Base-by-base conservation (phyloP, 768 basidiomycete genomes). In the Psilocybe cyanescens region DNA sequence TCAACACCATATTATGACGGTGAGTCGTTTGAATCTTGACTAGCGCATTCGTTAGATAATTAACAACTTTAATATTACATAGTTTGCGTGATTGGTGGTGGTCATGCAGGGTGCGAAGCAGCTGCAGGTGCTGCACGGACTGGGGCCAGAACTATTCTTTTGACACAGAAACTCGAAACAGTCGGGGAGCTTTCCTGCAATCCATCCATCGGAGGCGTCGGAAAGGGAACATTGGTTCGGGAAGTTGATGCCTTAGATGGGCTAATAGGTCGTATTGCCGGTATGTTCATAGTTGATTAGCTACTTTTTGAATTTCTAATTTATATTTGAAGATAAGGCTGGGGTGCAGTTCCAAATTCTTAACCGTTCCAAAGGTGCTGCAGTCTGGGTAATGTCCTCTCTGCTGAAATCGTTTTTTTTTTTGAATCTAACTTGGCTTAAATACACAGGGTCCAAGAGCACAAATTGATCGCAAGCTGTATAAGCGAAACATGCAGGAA, bases 241-340 rank as follows among this genome's bases (percentile, higher is more conserved):
- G 95, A 97, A 72, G 87, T 97, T 4, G 95, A 97, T 69, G 95
- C 95, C 30, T 76, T 97, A 59, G 95, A 94, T 65, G 95, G 95
- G 2, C 69, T 95, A 8, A 94, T 94, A 80, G 95, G 91, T 1
- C 79, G 79, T 47, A 85, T 94, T n/a, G 84, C 91, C 63, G 94
- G 94, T 91, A 62, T 54, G 84, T 19, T 29, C 8, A 9, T 35
- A 35, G 50, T 35, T 11, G 17, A 14, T 9, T n/a, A 17, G 14
- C 12, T 14, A 11, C 19, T 17, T 47, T 14, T 46, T 9, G 24
- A 6, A 63, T 37, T 16, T 19, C 33, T 16, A 9, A 39, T 37
- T 48, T 31, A 2, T 33, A 49, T 56, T 8, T 14, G 12, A 65
- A 93, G 95, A 97, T 73, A 87, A 88, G 70, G 92, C 95, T 0